Percentiles rank a stretch among this genome's conserved stretches.
These are phyloP conservation scores for Orbilia oligospora DNA, from an alignment of 2,329 filamentous ascomycete species.

Conservation along the genomic window DNA sequence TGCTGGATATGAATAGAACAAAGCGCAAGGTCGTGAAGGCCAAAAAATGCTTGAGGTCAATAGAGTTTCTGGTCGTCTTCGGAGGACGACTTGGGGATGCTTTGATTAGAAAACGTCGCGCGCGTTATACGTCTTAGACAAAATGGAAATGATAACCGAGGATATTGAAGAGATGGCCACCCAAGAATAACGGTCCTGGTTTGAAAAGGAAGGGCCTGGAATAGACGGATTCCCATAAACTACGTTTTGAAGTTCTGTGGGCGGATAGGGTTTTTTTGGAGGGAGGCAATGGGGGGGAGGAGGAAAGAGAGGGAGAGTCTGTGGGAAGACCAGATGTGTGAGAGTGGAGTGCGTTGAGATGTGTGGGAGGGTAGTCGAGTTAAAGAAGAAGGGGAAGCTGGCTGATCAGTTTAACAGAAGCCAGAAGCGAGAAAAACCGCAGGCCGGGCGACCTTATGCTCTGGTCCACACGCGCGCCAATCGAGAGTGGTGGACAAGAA, in stretches of 20 bases:
- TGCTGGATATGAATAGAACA: constrained; percentile 56
- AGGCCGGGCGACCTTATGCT: constrained; percentile 26
- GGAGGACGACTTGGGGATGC: constrained; percentile 32
- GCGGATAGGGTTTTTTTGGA: constrained; percentile 22
- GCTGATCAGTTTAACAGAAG: constrained; percentile 55
- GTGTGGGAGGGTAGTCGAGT: constrained; percentile 58
- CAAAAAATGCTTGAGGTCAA: constrained; percentile 50
- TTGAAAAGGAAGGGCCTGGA: constrained; percentile 24
- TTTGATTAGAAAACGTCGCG: constrained; percentile 46
- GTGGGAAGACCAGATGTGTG: constrained; percentile 28
- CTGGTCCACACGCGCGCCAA: constrained; percentile 57
- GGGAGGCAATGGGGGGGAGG: constrained; percentile 32
- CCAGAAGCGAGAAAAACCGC: constrained; percentile 59
- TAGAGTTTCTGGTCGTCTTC: constrained; percentile 49
- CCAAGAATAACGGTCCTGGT: constrained; percentile 39
- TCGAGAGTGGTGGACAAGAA: constrained; percentile 21
- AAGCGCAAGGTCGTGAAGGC: constrained; percentile 59
- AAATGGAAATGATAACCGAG: constrained; percentile 60
- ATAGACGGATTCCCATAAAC: constrained; percentile 44
- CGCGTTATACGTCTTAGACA: constrained; percentile 46
- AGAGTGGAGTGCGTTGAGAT: constrained; percentile 55
- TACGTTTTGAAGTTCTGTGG: constrained; percentile 34
- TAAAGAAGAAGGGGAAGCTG: constrained; percentile 58
- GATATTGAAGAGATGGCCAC: constrained; percentile 41
- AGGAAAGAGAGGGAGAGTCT: constrained; percentile 5